phyloP scores from a whole-genome alignment of 495 filamentous ascomycete species.

The Collariella sp. region DNA sequence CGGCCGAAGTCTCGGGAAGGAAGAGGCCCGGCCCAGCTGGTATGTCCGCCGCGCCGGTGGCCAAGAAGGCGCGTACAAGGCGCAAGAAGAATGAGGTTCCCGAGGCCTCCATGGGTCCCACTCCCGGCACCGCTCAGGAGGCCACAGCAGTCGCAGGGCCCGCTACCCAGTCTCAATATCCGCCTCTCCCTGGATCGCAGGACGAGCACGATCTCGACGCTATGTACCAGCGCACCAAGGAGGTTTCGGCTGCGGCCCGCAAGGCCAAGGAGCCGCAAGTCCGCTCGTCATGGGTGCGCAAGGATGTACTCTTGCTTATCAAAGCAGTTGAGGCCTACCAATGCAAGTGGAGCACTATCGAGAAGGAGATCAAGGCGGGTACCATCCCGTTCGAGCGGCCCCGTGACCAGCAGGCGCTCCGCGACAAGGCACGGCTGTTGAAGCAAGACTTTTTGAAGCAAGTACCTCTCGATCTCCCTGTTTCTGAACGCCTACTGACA shows the following conservation, averaged over 20 bases:
- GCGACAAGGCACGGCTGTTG: constrained; percentile 59
- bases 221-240: constrained; percentile 16
- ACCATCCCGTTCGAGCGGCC: constrained; percentile 30
- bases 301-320: constrained; percentile 43
- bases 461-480: constrained; percentile 14
- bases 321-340: constrained; percentile 41
- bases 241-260: constrained; percentile 20
- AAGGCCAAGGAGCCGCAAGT: constrained; percentile 30
- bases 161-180: constrained; percentile 16
- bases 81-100: constrained; percentile 15
- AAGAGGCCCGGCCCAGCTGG: constrained; percentile 14
- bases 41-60: not conserved
- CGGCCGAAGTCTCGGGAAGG: constrained; percentile 9
- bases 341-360: constrained; percentile 47
- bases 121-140: not conserved
- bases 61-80: constrained; percentile 17
- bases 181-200: constrained; percentile 15
- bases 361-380: constrained; percentile 26
- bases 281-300: constrained; percentile 37
- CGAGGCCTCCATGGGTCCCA: not conserved
- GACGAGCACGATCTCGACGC: constrained; percentile 23
- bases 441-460: constrained; percentile 53
- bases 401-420: constrained; percentile 53
- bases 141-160: not conserved
- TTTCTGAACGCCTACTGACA: not conserved